Evolutionary conservation across 202 grass and related monocot genomes (phyloP).

Genomic region (Saccharum hybrid): DNA sequence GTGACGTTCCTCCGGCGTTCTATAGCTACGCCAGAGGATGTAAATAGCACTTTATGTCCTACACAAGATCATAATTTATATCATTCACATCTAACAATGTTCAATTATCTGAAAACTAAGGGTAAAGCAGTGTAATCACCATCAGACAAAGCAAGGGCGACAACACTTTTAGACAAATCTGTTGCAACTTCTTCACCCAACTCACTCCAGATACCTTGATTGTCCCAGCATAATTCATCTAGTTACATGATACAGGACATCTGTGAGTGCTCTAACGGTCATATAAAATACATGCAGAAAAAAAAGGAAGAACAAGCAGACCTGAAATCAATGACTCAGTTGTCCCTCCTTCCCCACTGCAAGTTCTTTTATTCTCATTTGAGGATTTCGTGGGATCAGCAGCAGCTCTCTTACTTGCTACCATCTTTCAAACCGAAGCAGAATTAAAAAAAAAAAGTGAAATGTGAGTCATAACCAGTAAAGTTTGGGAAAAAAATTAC

Average conservation of each 20-base stretch:
- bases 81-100: not conserved
- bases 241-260: too few species aligned
- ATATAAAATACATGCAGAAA: not conserved
- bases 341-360: too few species aligned
- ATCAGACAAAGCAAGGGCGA: conserved; percentile 23
- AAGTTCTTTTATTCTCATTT: not conserved
- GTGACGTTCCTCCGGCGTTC: not conserved
- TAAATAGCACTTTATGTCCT: conserved; percentile 7
- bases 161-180: conserved; percentile 2
- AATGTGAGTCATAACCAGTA: not conserved
- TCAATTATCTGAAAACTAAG: not conserved
- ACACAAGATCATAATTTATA: not conserved
- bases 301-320: not conserved
- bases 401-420: not conserved
- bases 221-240: too few species aligned
- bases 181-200: not conserved
- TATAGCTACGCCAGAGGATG: conserved; percentile 33
- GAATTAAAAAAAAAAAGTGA: not conserved
- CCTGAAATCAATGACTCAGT: too few species aligned
- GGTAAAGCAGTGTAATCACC: conserved; percentile 21
- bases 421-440: not conserved
- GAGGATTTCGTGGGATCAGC: not conserved
- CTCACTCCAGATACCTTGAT: not conserved
- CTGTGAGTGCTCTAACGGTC: not conserved
- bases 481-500: too few species aligned